Base-by-base conservation (phyloP, 306 rosid genomes). In the Carpinus viminea region DNA sequence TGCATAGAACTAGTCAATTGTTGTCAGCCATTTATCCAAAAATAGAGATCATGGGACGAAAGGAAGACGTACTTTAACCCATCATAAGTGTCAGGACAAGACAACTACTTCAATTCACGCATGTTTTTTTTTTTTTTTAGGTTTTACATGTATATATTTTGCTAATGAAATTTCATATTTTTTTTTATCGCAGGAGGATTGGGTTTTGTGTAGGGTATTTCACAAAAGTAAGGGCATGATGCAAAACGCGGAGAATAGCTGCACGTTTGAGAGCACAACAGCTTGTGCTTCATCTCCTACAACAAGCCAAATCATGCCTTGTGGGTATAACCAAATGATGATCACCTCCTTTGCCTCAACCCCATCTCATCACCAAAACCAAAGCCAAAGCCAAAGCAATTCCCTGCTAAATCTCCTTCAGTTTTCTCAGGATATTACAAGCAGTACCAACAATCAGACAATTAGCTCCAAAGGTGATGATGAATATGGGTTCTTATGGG, bases 141-240 rank as follows among this genome's bases (percentile, higher is more conserved):
- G 18, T 66, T 89, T 72, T 68, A 77, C 81, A 57, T 70, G 18
- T 15, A 73, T 2, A 24, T 54, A 12, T 77, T 52, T 5, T 43
- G 75, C 83, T 86, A 83, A 88, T 74, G 48, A 75, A 75, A 71
- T 80, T 80, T 12, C 61, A 61, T 38, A 70, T 41, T 45, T 73
- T 68, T 68, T 59, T 68, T 78, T 74, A 76, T 82, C 47, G 60
- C 91, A 96, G 99, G 99, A 96, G 75, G 99, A 96, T 81, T 96
- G 99, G 99, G 99, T 96, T 56, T 84, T 95, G 52, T 95, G 98
- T 59, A 88, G 98, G 78, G 98, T 95, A 4, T 92, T 92, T 72
- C 87, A 92, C 85, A 96, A 96, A 77, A 82, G 94, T 72, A 91
- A 93, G 78, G 75, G 51, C 8, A 3, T 41, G 26, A 21, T 11